Conservation (phyloP, 768 basidiomycete genomes). For the Neoboletus magnificus region DNA sequence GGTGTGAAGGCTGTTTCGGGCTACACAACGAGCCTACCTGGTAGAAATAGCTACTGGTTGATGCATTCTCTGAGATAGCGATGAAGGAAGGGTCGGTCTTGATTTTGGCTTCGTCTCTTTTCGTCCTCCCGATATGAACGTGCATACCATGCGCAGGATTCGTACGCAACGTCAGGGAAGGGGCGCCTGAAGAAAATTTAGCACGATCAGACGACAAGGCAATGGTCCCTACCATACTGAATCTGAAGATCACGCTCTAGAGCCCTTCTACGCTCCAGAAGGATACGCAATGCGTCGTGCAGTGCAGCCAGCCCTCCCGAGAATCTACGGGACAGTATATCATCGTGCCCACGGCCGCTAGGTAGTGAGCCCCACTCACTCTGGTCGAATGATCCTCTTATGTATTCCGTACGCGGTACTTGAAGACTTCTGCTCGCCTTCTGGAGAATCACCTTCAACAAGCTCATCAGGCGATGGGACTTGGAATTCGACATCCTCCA, state of each 20-base stretch:
- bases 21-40: conserved; percentile 37
- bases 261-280: conserved; percentile 45
- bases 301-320: conserved; percentile 51
- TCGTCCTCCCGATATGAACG: conserved; percentile 64
- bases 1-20: not conserved
- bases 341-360: not conserved
- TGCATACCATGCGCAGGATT: conserved; percentile 70
- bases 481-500: conserved; percentile 33
- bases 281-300: conserved; percentile 44
- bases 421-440: conserved; percentile 10
- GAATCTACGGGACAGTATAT: conserved; percentile 42
- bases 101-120: conserved; percentile 55
- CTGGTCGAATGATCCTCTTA: conserved; percentile 64
- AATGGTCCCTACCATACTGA: conserved; percentile 45
- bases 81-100: conserved; percentile 51
- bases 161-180: conserved; percentile 70
- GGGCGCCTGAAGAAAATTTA: conserved; percentile 47
- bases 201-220: not conserved
- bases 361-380: conserved; percentile 39
- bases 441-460: conserved; percentile 20
- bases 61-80: conserved; percentile 55
- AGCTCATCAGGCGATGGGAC: conserved; percentile 20
- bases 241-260: conserved; percentile 54
- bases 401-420: conserved; percentile 29
- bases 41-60: conserved; percentile 68